Conservation (phyloP, 345 rosid species). For the Arabidopsis arenosa region DNA sequence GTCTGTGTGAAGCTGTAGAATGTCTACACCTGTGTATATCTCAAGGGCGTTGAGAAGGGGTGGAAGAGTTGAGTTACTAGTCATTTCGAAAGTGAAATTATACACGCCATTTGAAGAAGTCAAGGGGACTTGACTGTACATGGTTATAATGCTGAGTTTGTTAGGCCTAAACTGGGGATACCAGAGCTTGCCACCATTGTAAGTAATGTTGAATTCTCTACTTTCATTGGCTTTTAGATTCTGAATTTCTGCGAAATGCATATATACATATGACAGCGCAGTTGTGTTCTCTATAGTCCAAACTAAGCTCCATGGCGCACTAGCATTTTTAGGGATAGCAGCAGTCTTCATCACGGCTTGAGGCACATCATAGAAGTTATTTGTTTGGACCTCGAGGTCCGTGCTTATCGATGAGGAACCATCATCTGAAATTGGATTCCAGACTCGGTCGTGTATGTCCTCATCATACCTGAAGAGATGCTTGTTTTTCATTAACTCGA, state of each 20-base stretch:
- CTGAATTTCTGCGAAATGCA: slow-evolving; percentile 54
- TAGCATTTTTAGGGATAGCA: slow-evolving; percentile 34
- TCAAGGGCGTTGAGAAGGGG: slow-evolving; percentile 49
- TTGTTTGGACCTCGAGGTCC: no score
- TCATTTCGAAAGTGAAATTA: slow-evolving; percentile 29
- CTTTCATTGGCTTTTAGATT: slow-evolving; percentile 25
- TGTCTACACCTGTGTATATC: slow-evolving; percentile 34
- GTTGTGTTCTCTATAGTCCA: not conserved
- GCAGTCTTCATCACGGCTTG: slow-evolving; percentile 43
- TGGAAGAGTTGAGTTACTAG: slow-evolving; percentile 45
- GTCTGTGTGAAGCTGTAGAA: slow-evolving; percentile 22
- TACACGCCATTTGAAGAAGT: not conserved
- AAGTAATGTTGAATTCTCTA: slow-evolving; percentile 42
- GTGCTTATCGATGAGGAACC: no score
- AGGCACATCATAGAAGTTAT: slow-evolving; percentile 34
- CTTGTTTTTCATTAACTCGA: not conserved
- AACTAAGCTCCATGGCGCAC: not conserved
- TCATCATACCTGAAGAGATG: slow-evolving; percentile 44
- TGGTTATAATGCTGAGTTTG: slow-evolving; percentile 26
- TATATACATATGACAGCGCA: slow-evolving; percentile 21
- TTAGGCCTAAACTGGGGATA: slow-evolving; percentile 28
- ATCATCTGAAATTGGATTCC: not conserved
- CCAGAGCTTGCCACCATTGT: slow-evolving; percentile 35
- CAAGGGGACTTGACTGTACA: not conserved
- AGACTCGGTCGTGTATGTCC: slow-evolving; percentile 48